Percentiles rank a stretch among this genome's conserved stretches.
Conservation (phyloP, 495 filamentous ascomycete species). For the Staphylotrichum tortipilum region DNA sequence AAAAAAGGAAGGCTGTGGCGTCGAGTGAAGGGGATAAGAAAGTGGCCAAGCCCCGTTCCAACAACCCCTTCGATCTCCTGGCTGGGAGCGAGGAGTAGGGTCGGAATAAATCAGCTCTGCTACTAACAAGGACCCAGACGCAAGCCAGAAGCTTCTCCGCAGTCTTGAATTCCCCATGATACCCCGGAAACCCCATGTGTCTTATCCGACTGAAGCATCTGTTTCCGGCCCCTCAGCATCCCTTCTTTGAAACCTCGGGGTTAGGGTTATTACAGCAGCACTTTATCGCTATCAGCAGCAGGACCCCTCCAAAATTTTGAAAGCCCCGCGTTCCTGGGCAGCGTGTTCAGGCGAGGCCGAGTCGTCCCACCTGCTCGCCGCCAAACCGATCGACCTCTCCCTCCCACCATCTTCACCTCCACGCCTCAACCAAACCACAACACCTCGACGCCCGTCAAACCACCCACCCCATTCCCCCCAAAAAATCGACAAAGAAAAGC, state of each 20-base stretch:
- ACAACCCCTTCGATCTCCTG: slow-evolving; percentile 15
- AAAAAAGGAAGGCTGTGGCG: slow-evolving; percentile 11
- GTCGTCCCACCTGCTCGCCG: slow-evolving; percentile 4
- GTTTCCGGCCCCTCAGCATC: not conserved
- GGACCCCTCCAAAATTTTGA: slow-evolving; percentile 15
- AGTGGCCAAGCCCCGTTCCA: not conserved
- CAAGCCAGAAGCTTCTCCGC: no score
- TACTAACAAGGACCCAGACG: no score
- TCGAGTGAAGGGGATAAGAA: not conserved
- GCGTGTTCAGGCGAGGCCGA: no score
- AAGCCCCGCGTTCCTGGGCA: not conserved
- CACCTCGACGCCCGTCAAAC: not conserved
- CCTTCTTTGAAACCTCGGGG: not conserved
- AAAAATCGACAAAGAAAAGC: no score
- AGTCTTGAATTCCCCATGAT: no score
- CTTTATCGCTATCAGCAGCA: slow-evolving; percentile 10
- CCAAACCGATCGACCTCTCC: no score
- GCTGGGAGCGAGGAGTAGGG: not conserved
- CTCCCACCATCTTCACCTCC: not conserved
- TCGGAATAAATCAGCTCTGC: no score
- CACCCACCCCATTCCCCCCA: not conserved
- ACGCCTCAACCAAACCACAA: not conserved
- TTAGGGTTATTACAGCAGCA: slow-evolving; percentile 1
- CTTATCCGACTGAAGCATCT: no score
- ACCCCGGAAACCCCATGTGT: no score